These are phyloP conservation scores for Penicillium parvum DNA, from an alignment of 495 filamentous ascomycete species.

Conservation along the genomic window DNA sequence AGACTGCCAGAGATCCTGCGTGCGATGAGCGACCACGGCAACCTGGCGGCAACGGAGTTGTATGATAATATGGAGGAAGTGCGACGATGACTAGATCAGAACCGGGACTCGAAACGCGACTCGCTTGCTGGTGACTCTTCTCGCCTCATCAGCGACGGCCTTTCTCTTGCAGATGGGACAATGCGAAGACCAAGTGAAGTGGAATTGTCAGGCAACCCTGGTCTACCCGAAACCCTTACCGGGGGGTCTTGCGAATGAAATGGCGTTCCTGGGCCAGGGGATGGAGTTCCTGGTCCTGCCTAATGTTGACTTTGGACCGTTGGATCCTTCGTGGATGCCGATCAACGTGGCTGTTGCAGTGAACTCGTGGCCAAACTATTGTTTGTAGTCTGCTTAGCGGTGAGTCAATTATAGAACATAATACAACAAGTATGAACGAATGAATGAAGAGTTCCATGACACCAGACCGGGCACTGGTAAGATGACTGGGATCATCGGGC, in stretches of 20 bases:
- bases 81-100: conserved; percentile 11
- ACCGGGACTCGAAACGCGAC: conserved; percentile 1
- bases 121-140: not conserved
- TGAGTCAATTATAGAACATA: too few relatives aligned
- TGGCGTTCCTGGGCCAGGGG: conserved; percentile 25
- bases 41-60: conserved; percentile 30
- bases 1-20: conserved; percentile 28
- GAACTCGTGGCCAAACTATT: conserved; percentile 22
- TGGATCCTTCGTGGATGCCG: conserved; percentile 15
- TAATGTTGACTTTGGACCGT: conserved; percentile 15
- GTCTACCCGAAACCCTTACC: conserved; percentile 7
- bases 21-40: conserved; percentile 27
- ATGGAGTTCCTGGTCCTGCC: conserved; percentile 30
- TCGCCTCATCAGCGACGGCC: not conserved
- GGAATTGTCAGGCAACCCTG: not conserved
- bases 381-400: conserved; percentile 17
- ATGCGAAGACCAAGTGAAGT: not conserved
- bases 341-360: conserved; percentile 15
- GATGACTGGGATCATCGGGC: too few relatives aligned
- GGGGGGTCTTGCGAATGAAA: conserved; percentile 15
- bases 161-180: not conserved
- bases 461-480: too few relatives aligned
- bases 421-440: too few relatives aligned
- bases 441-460: too few relatives aligned
- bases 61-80: conserved; percentile 27